A percentile compares a stretch with the other conserved stretches of the same genome.
Evolutionary conservation across 352 stramenopile genomes (phyloP).

Genomic region (Halophytophthora polymorphica): DNA sequence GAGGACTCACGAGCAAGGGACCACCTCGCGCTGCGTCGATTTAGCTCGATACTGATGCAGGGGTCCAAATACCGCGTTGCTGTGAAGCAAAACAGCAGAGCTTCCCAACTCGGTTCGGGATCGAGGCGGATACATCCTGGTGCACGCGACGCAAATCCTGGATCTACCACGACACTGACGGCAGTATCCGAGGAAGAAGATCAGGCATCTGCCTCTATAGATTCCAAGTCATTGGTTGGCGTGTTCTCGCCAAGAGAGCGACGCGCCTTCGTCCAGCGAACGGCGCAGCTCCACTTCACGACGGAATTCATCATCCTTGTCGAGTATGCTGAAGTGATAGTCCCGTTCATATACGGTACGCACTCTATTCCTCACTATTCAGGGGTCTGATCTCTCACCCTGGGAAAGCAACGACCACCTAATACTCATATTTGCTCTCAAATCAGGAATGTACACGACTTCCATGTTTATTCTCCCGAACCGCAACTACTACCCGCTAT

Average conservation of each 20-base stretch:
- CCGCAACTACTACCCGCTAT: conserved; percentile 15
- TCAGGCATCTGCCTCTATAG: too few species aligned
- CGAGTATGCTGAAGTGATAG: conserved; percentile 27
- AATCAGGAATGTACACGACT: conserved; percentile 7
- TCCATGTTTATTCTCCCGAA: conserved; percentile 11
- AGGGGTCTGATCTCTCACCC: not conserved
- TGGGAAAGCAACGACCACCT: too few species aligned
- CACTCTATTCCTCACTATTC: not conserved
- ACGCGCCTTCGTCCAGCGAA: conserved; percentile 7
- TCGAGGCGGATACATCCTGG: too few species aligned
- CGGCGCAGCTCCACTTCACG: conserved; percentile 22
- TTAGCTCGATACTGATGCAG: too few species aligned
- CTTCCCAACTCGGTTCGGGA: too few species aligned
- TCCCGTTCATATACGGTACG: conserved; percentile 27
- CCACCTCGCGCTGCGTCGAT: not conserved
- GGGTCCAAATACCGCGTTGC: too few species aligned
- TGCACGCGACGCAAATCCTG: too few species aligned
- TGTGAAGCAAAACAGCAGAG: too few species aligned
- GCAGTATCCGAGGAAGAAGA: too few species aligned
- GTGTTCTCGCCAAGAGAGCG: conserved; percentile 9
- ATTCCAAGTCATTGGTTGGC: too few species aligned
- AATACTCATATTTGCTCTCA: too few species aligned
- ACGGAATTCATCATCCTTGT: conserved; percentile 26
- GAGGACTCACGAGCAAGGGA: conserved; percentile 6
- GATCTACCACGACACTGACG: too few species aligned